Conservation (phyloP, 2,329 filamentous ascomycete genomes). For the Aaosphaeria pasadenensis region DNA sequence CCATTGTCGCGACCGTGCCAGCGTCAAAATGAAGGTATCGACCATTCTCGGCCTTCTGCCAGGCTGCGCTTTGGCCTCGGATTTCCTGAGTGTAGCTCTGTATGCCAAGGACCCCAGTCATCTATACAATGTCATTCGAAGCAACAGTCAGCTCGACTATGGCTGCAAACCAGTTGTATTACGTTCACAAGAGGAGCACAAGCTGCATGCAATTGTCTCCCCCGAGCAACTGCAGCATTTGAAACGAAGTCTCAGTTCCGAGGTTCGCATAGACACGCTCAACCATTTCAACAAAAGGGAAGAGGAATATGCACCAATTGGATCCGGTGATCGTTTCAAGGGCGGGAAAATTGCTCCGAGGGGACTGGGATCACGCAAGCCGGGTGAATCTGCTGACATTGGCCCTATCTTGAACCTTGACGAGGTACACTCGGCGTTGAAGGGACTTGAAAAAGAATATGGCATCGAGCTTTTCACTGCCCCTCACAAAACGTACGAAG, state of each 20-base stretch:
- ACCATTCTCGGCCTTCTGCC: slow-evolving; percentile 23
- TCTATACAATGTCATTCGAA: slow-evolving; percentile 25
- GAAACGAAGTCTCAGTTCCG: slow-evolving; percentile 21
- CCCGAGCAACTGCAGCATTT: slow-evolving; percentile 18
- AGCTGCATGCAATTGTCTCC: slow-evolving; percentile 28
- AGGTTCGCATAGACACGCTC: slow-evolving; percentile 18
- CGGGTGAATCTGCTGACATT: slow-evolving; percentile 27
- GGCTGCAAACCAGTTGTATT: slow-evolving; percentile 30
- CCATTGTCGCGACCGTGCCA: too few species aligned
- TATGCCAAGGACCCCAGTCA: slow-evolving; percentile 27
- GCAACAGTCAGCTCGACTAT: slow-evolving; percentile 30
- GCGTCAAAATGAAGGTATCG: slow-evolving; percentile 21
- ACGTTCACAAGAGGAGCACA: slow-evolving; percentile 24
- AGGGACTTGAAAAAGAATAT: slow-evolving; percentile 42
- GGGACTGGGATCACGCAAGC: slow-evolving; percentile 41
- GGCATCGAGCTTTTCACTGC: slow-evolving; percentile 42
- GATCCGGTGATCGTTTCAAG: slow-evolving; percentile 40
- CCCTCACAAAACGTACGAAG: slow-evolving; percentile 46
- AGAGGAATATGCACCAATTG: slow-evolving; percentile 26
- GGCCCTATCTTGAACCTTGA: slow-evolving; percentile 44
- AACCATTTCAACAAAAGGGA: slow-evolving; percentile 27
- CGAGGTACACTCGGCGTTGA: slow-evolving; percentile 46
- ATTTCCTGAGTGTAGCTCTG: slow-evolving; percentile 26
- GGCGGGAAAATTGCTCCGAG: slow-evolving; percentile 41
- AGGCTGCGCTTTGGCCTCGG: slow-evolving; percentile 19